Conservation (phyloP, 192 early-diverging fungal species). For the Coemansia sp. region DNA sequence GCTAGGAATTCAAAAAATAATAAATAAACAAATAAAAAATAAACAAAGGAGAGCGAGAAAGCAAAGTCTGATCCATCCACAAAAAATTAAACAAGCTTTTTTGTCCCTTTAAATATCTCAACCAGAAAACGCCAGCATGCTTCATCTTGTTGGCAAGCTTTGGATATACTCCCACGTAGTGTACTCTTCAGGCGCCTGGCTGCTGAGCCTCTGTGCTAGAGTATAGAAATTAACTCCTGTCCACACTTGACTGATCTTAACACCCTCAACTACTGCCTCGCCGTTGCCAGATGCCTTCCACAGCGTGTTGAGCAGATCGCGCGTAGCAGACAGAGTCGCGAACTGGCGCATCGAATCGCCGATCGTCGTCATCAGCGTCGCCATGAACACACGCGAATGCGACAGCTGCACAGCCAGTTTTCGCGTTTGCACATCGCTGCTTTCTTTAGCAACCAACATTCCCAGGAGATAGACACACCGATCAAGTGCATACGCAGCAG, state of each 20-base stretch:
- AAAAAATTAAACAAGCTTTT: background rate
- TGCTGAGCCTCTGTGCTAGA: slow-evolving; percentile 37
- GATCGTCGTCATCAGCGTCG: slow-evolving; percentile 30
- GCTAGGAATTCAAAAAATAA: background rate
- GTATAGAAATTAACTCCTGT: slow-evolving; percentile 27
- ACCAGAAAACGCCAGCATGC: background rate
- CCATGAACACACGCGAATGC: slow-evolving; percentile 28
- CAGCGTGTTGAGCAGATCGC: slow-evolving; percentile 34
- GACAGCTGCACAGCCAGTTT: slow-evolving; percentile 18
- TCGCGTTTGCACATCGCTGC: background rate
- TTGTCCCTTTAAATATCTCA: background rate
- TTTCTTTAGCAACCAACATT: slow-evolving; percentile 7
- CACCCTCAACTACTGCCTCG: slow-evolving; percentile 9
- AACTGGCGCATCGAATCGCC: slow-evolving; percentile 50
- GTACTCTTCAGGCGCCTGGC: slow-evolving; percentile 32
- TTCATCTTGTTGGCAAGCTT: slow-evolving; percentile 2
- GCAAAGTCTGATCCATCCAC: background rate
- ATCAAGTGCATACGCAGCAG: slow-evolving; percentile 41
- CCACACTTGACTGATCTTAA: slow-evolving; percentile 21
- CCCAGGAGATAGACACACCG: slow-evolving; percentile 30
- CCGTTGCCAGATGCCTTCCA: slow-evolving; percentile 23
- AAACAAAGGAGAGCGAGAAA: background rate
- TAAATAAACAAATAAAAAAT: background rate
- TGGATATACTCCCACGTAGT: slow-evolving; percentile 32
- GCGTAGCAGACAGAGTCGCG: slow-evolving; percentile 19